phyloP scores from a whole-genome alignment of 2,329 filamentous ascomycete species.

The Xylaria sp. region DNA sequence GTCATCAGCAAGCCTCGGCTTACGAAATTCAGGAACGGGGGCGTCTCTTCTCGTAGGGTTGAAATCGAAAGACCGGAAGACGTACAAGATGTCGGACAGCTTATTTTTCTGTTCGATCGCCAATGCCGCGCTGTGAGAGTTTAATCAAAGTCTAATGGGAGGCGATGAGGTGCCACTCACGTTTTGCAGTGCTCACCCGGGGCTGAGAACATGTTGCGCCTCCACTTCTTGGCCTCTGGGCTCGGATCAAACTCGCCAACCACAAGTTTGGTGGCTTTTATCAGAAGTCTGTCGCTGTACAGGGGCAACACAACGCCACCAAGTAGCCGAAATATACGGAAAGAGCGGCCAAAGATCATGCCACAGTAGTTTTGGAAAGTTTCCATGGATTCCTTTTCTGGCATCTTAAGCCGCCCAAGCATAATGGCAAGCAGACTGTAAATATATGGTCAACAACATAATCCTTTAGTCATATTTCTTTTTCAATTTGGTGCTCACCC shows the following conservation, averaged over 20 bases:
- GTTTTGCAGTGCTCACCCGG: constrained; percentile 10
- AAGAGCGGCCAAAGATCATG: background rate
- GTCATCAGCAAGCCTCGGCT: background rate
- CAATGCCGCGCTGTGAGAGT: background rate
- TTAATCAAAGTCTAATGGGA: background rate
- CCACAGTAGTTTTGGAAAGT: background rate
- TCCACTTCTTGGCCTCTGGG: constrained; percentile 5
- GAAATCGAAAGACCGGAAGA: constrained; percentile 2
- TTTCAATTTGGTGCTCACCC: background rate
- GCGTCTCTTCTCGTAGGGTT: background rate
- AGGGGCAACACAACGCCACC: background rate
- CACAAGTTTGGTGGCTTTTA: constrained; percentile 2
- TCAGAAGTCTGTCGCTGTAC: background rate
- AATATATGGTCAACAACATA: background rate
- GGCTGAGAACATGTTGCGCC: constrained; percentile 7
- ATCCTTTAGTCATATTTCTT: background rate
- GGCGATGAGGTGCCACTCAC: background rate
- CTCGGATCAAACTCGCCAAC: background rate
- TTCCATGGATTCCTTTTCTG: constrained; percentile 1
- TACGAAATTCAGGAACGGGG: background rate
- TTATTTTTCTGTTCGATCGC: constrained; percentile 3
- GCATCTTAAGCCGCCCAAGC: constrained; percentile 5
- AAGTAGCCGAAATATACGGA: background rate
- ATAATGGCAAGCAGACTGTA: background rate
- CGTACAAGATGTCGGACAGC: background rate